A percentile compares a stretch with the other conserved stretches of the same genome.
Conservation (phyloP, 768 basidiomycete genomes). For the Termitomyces sp. region DNA sequence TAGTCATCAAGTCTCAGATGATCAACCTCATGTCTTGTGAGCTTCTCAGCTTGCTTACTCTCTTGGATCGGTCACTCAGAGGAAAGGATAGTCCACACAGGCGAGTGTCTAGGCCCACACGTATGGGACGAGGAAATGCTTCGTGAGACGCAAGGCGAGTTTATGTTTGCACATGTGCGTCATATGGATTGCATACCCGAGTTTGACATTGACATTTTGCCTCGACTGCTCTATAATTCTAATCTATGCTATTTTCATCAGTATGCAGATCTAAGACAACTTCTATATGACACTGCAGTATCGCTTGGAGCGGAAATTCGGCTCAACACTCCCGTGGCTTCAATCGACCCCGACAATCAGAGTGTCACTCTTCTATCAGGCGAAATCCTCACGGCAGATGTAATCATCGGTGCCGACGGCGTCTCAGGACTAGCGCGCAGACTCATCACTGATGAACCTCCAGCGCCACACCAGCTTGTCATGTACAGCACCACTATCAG, state of each 20-base stretch:
- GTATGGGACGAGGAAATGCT: constrained; percentile 51
- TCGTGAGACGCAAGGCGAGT: constrained; percentile 36
- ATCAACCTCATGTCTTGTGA: constrained; percentile 18
- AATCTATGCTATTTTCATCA: constrained; percentile 16
- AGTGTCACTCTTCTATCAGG: constrained; percentile 35
- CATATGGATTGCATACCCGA: constrained; percentile 5
- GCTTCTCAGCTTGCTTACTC: not conserved
- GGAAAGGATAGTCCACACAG: constrained; percentile 38
- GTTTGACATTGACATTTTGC: constrained; percentile 7
- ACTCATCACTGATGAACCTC: constrained; percentile 16
- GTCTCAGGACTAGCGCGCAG: constrained; percentile 1
- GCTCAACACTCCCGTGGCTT: constrained; percentile 25
- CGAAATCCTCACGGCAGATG: constrained; percentile 37
- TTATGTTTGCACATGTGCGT: constrained; percentile 33
- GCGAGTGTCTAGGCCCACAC: constrained; percentile 43
- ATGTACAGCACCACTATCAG: constrained; percentile 45
- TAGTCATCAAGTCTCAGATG: constrained; percentile 15
- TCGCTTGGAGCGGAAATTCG: constrained; percentile 38
- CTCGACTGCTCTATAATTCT: not conserved
- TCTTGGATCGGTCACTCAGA: not conserved
- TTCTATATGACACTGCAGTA: constrained; percentile 43
- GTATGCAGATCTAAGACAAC: constrained; percentile 46
- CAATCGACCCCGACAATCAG: constrained; percentile 21
- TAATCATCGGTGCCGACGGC: constrained; percentile 61
- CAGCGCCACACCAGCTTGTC: constrained; percentile 19